Conservation (phyloP, 2,329 filamentous ascomycete species). For the Penicillium decumbens region DNA sequence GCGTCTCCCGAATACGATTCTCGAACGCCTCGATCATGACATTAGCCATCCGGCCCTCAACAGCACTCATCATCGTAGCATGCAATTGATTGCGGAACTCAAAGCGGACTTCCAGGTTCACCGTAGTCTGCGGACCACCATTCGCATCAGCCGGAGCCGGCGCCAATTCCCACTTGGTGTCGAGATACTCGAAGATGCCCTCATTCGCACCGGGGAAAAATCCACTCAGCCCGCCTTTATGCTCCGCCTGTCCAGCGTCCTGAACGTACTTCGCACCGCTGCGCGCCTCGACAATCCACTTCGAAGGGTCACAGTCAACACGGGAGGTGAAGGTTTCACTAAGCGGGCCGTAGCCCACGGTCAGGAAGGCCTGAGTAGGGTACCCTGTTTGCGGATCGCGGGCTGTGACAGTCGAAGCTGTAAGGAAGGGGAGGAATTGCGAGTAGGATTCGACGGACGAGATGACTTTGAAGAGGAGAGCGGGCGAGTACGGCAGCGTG, state of each 20-base stretch:
- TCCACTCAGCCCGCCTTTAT: constrained; percentile 54
- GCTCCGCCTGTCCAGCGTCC: constrained; percentile 57
- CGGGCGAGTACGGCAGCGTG: constrained; percentile 68
- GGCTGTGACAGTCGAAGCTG: constrained; percentile 67
- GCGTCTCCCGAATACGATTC: constrained; percentile 62
- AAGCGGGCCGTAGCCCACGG: constrained; percentile 78
- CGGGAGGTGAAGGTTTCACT: constrained; percentile 77
- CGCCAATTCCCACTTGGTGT: constrained; percentile 43
- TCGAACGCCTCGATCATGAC: constrained; percentile 95
- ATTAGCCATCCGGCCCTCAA: constrained; percentile 77
- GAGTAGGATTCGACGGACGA: constrained; percentile 82
- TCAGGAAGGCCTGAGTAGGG: constrained; percentile 71
- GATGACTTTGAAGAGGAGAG: constrained; percentile 75
- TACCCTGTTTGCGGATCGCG: constrained; percentile 54
- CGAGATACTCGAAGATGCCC: constrained; percentile 44
- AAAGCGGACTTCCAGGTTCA: constrained; percentile 72
- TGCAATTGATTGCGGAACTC: constrained; percentile 87
- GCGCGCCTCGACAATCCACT: constrained; percentile 66
- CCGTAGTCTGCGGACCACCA: constrained; percentile 57
- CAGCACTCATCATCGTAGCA: constrained; percentile 70
- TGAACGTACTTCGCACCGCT: constrained; percentile 40
- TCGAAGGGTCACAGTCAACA: constrained; percentile 69
- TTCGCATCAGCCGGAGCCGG: constrained; percentile 30
- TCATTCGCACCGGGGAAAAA: constrained; percentile 44
- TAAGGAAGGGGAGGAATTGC: constrained; percentile 88